Conservation (phyloP, 176 grass and related monocot species). For the Urochloa ruziziensis region DNA sequence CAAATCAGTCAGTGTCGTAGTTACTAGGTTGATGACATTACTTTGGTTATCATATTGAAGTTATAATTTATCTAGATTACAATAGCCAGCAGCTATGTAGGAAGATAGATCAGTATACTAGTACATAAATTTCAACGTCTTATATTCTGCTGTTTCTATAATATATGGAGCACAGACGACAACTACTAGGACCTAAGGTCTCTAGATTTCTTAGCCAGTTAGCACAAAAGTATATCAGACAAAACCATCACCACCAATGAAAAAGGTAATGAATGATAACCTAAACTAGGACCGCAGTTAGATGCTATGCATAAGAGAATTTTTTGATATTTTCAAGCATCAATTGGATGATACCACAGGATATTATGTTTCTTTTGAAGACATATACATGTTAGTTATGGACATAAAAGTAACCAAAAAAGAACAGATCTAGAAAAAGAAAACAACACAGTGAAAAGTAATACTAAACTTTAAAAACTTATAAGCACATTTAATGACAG, state of each 20-base stretch:
- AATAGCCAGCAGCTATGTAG: not conserved
- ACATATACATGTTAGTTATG: not conserved
- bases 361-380: not conserved
- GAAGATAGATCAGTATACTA: not conserved
- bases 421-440: not conserved
- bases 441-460: not conserved
- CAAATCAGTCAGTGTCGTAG: not conserved
- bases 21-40: not conserved
- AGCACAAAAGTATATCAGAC: slow-evolving; percentile 11
- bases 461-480: not conserved
- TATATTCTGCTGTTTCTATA: slow-evolving; percentile 9
- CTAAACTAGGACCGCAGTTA: slow-evolving; percentile 24
- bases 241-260: slow-evolving; percentile 15
- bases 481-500: not conserved
- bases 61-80: slow-evolving; percentile 21
- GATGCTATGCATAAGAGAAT: not conserved
- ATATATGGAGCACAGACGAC: not conserved
- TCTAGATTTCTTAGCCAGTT: slow-evolving; percentile 28
- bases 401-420: not conserved
- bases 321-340: slow-evolving; percentile 29
- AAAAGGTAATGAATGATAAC: slow-evolving; percentile 10
- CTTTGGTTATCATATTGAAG: not conserved
- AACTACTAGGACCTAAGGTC: not conserved
- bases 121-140: not conserved
- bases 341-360: not conserved